Conservation (phyloP, 2,329 filamentous ascomycete genomes). For the Volutella citrinella region DNA sequence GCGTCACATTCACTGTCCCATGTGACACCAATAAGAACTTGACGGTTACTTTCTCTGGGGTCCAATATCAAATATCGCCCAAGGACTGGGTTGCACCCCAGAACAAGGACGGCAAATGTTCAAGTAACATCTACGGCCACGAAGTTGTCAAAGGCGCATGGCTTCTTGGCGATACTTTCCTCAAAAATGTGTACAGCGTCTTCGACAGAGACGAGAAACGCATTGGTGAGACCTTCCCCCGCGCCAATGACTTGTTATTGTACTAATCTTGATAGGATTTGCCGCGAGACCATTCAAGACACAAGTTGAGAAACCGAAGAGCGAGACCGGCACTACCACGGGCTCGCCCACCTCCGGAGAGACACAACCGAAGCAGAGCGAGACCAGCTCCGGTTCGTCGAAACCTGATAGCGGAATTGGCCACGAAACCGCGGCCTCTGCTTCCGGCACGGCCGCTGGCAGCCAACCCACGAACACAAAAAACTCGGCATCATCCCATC, state of each 20-base stretch:
- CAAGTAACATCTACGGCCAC: slow-evolving; percentile 72
- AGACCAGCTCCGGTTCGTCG: too few species aligned
- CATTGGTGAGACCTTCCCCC: slow-evolving; percentile 56
- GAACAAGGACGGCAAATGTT: slow-evolving; percentile 46
- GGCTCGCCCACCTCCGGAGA: slow-evolving; percentile 4
- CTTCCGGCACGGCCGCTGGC: slow-evolving; percentile 11
- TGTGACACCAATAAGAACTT: slow-evolving; percentile 63
- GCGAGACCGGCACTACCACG: too few species aligned
- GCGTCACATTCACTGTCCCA: slow-evolving; percentile 67
- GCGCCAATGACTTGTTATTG: slow-evolving; percentile 17
- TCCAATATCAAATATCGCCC: slow-evolving; percentile 62
- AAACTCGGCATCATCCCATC: slow-evolving; percentile 19
- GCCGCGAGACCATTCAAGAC: too few species aligned
- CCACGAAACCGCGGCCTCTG: slow-evolving; percentile 22
- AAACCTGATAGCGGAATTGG: slow-evolving; percentile 19
- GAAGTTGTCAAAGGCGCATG: slow-evolving; percentile 65
- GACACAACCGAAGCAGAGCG: too few species aligned
- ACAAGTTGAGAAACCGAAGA: too few species aligned
- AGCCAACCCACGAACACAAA: slow-evolving; percentile 17
- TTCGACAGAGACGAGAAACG: slow-evolving; percentile 71
- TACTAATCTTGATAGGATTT: too few species aligned
- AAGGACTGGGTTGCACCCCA: slow-evolving; percentile 66
- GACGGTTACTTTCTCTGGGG: slow-evolving; percentile 65
- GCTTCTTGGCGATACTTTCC: slow-evolving; percentile 81
- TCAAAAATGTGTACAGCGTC: slow-evolving; percentile 86